These are phyloP conservation scores for Crataegus laevigata DNA, from an alignment of 306 rosid genomes.

Conservation along the genomic window DNA sequence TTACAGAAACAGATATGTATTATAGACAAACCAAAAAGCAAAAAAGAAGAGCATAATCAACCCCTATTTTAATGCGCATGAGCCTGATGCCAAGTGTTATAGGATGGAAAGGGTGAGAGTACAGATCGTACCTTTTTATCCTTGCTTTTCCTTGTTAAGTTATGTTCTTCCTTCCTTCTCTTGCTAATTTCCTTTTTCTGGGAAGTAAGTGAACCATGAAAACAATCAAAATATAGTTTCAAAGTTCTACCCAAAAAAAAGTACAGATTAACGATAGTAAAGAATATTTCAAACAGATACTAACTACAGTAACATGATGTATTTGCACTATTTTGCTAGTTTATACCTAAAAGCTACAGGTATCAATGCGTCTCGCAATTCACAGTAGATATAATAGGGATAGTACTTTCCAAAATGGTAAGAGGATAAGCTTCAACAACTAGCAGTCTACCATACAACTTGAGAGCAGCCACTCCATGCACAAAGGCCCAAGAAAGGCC, in stretches of 20 bases:
- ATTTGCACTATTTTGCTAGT: neutral
- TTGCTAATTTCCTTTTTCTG: conserved; percentile 97
- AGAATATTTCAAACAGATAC: neutral
- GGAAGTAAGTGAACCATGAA: conserved; percentile 12
- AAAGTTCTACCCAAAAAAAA: neutral
- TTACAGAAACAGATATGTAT: neutral
- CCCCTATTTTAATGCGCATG: neutral
- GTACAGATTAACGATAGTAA: neutral
- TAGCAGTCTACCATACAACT: neutral
- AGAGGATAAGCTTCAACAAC: neutral
- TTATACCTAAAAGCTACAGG: neutral
- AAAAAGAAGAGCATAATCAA: neutral
- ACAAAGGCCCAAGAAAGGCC: neutral
- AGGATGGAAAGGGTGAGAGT: neutral
- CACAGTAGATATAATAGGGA: neutral
- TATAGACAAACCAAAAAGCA: neutral
- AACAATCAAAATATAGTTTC: neutral
- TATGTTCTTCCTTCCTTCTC: conserved; percentile 93
- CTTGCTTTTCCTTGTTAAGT: conserved; percentile 64
- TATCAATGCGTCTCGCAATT: neutral
- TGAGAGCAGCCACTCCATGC: neutral
- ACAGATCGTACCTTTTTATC: conserved; percentile 68
- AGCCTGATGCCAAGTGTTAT: neutral
- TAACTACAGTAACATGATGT: neutral
- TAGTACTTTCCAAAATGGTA: neutral